Conservation (phyloP, 192 early-diverging fungal species). For the Entrophospora sp. region DNA sequence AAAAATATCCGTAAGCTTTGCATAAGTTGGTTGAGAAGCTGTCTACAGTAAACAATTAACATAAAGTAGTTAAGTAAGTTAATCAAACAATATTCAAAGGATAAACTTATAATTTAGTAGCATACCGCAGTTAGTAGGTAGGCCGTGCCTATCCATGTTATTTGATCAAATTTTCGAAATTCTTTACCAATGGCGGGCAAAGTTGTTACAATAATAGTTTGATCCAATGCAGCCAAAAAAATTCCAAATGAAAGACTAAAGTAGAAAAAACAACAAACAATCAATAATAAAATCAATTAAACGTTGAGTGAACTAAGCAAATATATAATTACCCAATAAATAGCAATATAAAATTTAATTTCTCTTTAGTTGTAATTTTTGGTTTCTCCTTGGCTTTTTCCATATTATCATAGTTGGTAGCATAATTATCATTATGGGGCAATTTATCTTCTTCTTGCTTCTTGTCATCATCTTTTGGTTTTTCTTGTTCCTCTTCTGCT, state of each 20-base stretch:
- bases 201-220: conserved; percentile 75
- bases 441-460: no score
- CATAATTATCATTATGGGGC: no score
- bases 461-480: no score
- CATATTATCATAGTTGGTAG: no score
- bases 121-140: conserved; percentile 50
- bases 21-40: conserved; percentile 70
- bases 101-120: not conserved
- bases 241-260: conserved; percentile 50
- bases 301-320: no score
- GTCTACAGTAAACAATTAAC: conserved; percentile 26
- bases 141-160: conserved; percentile 74
- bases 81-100: not conserved
- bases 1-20: conserved; percentile 68
- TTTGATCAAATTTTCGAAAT: conserved; percentile 51
- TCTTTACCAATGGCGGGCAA: conserved; percentile 62
- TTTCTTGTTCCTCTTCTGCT: no score
- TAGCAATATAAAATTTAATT: no score
- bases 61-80: not conserved
- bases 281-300: not conserved
- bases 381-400: no score
- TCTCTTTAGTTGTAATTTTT: no score
- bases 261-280: not conserved
- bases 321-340: not conserved
- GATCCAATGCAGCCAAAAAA: conserved; percentile 68